These are phyloP conservation scores for Hordeum pubiflorum DNA, from an alignment of 202 grass and related monocot species.

Conservation along the genomic window DNA sequence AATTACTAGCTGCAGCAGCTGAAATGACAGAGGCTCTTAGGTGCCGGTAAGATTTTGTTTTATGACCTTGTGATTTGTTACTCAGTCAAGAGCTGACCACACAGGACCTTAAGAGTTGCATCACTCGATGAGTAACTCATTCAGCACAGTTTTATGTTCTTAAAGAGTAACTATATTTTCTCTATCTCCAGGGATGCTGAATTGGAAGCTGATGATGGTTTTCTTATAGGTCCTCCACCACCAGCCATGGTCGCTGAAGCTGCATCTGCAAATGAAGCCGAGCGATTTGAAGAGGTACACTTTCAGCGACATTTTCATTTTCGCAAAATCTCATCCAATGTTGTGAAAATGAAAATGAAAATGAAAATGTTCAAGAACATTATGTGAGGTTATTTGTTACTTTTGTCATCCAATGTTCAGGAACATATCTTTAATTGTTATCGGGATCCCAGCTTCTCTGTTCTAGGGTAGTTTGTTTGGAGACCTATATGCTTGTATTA, in stretches of 20 bases:
- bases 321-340: not conserved
- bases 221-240: conserved; percentile 90
- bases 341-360: not conserved
- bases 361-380: not conserved
- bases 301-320: conserved; percentile 1
- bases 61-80: not conserved
- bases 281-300: conserved; percentile 92
- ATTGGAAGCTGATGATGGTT: conserved; percentile 64
- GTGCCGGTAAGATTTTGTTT: conserved; percentile 42
- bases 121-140: not conserved
- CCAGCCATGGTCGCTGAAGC: conserved; percentile 86
- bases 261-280: conserved; percentile 98
- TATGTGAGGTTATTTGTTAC: not conserved
- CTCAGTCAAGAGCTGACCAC: not conserved
- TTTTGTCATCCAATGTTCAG: not conserved
- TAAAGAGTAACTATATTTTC: not conserved
- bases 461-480: not conserved
- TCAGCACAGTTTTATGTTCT: not conserved
- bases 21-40: conserved; percentile 87
- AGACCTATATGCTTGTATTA: not conserved
- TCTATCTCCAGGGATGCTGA: conserved; percentile 69
- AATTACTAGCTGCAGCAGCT: conserved; percentile 83
- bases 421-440: not conserved
- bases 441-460: not conserved
- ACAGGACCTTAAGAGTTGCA: not conserved